Conservation (phyloP, 129 eudicot genomes). For the Pseudognaphalium luteoalbum region DNA sequence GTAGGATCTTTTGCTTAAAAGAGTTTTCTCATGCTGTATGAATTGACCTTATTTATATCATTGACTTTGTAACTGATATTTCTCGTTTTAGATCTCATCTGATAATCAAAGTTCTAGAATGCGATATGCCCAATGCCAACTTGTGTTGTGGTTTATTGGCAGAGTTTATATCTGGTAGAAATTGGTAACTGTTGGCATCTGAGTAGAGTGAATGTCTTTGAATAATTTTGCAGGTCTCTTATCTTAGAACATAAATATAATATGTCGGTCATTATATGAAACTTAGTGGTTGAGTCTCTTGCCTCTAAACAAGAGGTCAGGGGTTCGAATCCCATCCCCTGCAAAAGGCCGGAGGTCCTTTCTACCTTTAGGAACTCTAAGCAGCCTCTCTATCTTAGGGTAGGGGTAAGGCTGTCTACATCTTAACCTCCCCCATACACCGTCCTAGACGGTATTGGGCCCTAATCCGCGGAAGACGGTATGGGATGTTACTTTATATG, state of each 20-base stretch:
- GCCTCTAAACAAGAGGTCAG: too few relatives aligned
- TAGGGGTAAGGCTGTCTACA: too few relatives aligned
- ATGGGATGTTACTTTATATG: too few relatives aligned
- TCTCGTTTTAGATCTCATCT: slow-evolving; percentile 21
- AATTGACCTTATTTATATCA: slow-evolving; percentile 16
- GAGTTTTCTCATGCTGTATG: slow-evolving; percentile 15
- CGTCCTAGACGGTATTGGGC: too few relatives aligned
- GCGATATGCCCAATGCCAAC: slow-evolving; percentile 2
- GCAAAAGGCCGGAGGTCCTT: too few relatives aligned
- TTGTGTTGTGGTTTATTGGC: slow-evolving; percentile 2
- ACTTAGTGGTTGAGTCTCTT: too few relatives aligned
- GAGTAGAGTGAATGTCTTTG: not conserved
- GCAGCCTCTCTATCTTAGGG: too few relatives aligned
- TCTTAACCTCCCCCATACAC: too few relatives aligned
- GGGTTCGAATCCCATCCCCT: too few relatives aligned
- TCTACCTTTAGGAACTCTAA: too few relatives aligned
- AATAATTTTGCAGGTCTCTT: not conserved
- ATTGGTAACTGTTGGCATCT: slow-evolving; percentile 5
- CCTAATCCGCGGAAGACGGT: too few relatives aligned
- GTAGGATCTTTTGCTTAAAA: slow-evolving; percentile 13
- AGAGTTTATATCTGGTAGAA: not conserved
- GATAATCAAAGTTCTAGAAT: slow-evolving; percentile 7
- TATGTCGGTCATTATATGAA: not conserved
- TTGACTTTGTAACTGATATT: slow-evolving; percentile 5
- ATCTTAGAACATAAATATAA: not conserved